Percentiles rank a stretch among this genome's conserved stretches.
Evolutionary conservation across 2,329 filamentous ascomycete species (phyloP).

Genomic region (Rhinocladiella mackenziei): DNA sequence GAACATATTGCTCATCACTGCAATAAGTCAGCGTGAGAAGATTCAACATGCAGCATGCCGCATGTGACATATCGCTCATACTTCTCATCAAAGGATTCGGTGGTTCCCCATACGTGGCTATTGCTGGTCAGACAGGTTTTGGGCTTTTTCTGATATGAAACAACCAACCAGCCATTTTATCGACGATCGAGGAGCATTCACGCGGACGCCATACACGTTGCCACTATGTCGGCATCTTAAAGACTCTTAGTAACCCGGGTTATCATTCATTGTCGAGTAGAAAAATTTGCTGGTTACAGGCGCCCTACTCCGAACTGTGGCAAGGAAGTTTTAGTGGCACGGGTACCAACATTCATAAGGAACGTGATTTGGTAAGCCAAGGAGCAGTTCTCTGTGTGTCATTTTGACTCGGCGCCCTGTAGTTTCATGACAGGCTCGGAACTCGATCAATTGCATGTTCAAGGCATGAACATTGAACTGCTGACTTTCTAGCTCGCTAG

Average conservation of each 20-base stretch:
- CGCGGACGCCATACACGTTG: too few species aligned
- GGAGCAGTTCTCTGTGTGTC: too few species aligned
- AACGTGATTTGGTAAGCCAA: too few species aligned
- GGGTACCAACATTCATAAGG: too few species aligned
- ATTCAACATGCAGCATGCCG: background rate
- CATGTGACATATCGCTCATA: conserved; percentile 11
- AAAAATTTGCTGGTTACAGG: background rate
- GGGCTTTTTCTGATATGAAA: background rate
- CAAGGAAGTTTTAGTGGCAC: background rate
- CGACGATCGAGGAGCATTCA: too few species aligned
- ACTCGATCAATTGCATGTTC: background rate
- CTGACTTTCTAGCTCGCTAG: background rate
- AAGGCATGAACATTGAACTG: background rate
- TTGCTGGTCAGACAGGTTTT: background rate
- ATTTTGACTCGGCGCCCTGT: too few species aligned
- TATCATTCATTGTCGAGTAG: background rate
- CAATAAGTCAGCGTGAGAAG: conserved; percentile 1
- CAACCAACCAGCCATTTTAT: conserved; percentile 9
- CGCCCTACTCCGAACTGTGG: background rate
- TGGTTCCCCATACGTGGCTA: conserved; percentile 11
- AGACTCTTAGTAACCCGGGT: too few species aligned
- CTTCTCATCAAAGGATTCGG: conserved; percentile 13
- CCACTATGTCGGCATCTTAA: background rate
- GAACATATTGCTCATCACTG: conserved; percentile 18
- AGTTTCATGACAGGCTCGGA: background rate